Evolutionary conservation across 2,329 filamentous ascomycete genomes (phyloP).

Genomic region (Apiospora hydei): DNA sequence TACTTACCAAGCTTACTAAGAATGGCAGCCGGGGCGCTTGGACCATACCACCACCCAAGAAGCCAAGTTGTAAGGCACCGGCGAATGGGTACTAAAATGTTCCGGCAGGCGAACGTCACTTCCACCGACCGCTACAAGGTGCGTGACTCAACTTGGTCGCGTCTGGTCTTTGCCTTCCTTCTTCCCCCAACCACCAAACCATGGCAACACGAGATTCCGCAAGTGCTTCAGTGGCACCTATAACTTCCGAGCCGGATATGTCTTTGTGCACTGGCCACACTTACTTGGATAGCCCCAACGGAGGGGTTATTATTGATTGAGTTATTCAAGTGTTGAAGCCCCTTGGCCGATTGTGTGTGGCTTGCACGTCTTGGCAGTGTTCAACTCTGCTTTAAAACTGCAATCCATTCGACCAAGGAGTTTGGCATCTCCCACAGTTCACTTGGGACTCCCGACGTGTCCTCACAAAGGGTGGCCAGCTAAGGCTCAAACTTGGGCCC

Average conservation of each 20-base stretch:
- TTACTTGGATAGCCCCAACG: slow-evolving; percentile 24
- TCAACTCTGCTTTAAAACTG: neutral
- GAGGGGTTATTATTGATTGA: slow-evolving; percentile 24
- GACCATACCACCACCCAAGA: slow-evolving; percentile 5
- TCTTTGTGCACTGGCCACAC: neutral
- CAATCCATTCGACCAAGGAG: neutral
- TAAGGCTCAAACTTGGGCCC: neutral
- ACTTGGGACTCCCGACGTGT: neutral
- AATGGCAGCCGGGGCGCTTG: neutral
- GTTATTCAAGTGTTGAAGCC: neutral
- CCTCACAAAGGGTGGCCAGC: neutral
- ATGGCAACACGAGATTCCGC: slow-evolving; percentile 10
- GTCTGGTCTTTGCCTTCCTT: neutral
- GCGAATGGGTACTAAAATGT: slow-evolving; percentile 7
- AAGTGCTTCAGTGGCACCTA: slow-evolving; percentile 8
- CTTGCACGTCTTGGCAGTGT: neutral
- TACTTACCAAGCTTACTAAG: neutral
- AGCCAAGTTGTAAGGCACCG: neutral
- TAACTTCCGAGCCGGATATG: slow-evolving; percentile 10
- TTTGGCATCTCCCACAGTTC: neutral
- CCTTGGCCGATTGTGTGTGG: slow-evolving; percentile 4
- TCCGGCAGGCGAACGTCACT: slow-evolving; percentile 13
- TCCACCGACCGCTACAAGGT: neutral
- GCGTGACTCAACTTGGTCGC: slow-evolving; percentile 11
- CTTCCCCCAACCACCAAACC: neutral